Conservation (phyloP, 768 basidiomycete species). For the Mrakia gelida region DNA sequence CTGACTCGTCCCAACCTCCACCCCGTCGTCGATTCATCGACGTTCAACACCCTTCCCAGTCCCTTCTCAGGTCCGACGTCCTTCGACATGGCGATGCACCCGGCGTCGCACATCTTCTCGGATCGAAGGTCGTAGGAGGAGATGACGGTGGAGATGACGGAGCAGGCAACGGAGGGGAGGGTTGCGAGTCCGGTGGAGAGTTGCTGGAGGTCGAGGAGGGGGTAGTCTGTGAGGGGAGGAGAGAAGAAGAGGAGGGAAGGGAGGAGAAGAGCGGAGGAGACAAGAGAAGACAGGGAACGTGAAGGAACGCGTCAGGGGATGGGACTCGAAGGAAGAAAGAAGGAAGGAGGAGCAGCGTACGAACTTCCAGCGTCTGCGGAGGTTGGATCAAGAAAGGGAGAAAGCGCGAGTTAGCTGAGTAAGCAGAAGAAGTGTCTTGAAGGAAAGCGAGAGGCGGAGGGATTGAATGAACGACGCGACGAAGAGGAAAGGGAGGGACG, state of each 20-base stretch:
- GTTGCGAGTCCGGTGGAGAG: constrained; percentile 66
- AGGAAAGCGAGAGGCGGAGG: too few relatives aligned
- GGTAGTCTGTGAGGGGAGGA: constrained; percentile 56
- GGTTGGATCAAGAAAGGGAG: neutral
- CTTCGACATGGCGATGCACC: constrained; percentile 80
- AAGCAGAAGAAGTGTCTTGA: too few relatives aligned
- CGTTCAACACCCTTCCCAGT: constrained; percentile 62
- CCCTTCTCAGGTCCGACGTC: constrained; percentile 70
- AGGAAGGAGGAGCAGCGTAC: neutral
- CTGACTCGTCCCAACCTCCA: constrained; percentile 44
- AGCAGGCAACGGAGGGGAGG: constrained; percentile 57
- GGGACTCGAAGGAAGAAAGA: neutral
- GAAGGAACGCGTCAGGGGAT: too few relatives aligned
- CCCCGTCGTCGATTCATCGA: constrained; percentile 49
- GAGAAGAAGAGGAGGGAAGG: neutral
- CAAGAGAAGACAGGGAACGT: too few relatives aligned
- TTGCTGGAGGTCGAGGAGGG: constrained; percentile 79
- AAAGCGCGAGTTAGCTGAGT: neutral
- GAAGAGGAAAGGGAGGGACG: constrained; percentile 37
- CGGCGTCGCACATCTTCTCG: constrained; percentile 76
- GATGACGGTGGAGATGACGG: constrained; percentile 66
- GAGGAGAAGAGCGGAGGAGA: too few relatives aligned
- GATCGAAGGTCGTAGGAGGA: constrained; percentile 72
- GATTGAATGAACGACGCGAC: neutral
- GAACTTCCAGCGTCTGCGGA: neutral